Base-by-base conservation (phyloP, 805 yeast species). In the Sugiyamaella floridensis region DNA sequence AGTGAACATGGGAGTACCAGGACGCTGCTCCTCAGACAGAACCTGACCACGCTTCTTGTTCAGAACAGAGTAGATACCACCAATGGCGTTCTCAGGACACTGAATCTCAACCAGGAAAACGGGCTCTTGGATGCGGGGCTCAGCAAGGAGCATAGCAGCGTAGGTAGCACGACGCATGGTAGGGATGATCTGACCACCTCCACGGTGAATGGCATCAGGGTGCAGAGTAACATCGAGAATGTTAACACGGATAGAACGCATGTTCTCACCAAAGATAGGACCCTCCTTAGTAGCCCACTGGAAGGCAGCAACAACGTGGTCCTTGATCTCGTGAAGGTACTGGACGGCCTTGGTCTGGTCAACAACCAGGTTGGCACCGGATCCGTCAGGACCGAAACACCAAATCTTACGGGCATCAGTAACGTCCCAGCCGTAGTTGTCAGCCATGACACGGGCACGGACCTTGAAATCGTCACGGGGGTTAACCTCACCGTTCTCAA, bases 331-430 rank as follows among this genome's bases (percentile, higher is more conserved):
- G 76, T 81, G 76, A 80, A 92, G 85, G 89, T 90, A 92, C 82
- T 93, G 98, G 61, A 92, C 98, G 71, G 99, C 99, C 92, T 92
- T 92, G 72, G 98, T 92, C 80, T 90, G 97, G 82, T 92, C 99
- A 77, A 92, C 95, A 72, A 92, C 97, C 72, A 93, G 77, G 82
- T 92, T 92, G 71, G 99, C 90, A 79, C 99, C 99, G 76, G 80
- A 84, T 78, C 97, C 97, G 73, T 92, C 99, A 75, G 99, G 98
- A 81, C 99, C 99, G 89, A 92, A 92, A 86, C 97, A 89, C 99
- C 99, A 92, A 74, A 92, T 93, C 93, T 93, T 92, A 86, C 99
- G 90, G 79, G 97, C 99, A 74, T 92, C 99, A 67, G 97, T 83
- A 74, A 93, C 97, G 75, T 92, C 98, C 99, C 99, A 92, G 67